A percentile compares a stretch with the other conserved stretches of the same genome.
Conservation (phyloP, 805 yeast genomes). For the Candida ponderosae region DNA sequence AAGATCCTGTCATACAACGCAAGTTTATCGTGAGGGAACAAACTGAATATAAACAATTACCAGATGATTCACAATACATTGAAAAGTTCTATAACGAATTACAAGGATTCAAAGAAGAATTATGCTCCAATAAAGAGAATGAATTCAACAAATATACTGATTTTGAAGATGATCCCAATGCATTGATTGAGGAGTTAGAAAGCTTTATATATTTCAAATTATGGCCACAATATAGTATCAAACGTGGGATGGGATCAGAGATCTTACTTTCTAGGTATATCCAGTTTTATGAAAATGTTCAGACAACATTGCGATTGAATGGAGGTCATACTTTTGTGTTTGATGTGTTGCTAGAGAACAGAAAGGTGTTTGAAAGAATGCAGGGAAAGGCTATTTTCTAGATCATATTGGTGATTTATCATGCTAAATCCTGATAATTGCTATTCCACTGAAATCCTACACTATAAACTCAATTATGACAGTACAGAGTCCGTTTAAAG, state of each 20-base stretch:
- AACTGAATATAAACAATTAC: conserved; percentile 36
- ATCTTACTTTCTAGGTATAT: conserved; percentile 20
- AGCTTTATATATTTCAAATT: conserved; percentile 26
- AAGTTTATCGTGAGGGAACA: conserved; percentile 13
- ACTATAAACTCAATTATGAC: no score
- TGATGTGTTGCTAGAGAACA: conserved; percentile 48
- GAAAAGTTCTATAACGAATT: conserved; percentile 41
- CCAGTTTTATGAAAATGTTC: conserved; percentile 33
- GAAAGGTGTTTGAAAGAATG: conserved; percentile 35
- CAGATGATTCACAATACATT: conserved; percentile 45
- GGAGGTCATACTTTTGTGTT: conserved; percentile 53
- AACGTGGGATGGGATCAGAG: conserved; percentile 11
- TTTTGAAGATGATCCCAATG: conserved; percentile 29
- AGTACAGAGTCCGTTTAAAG: no score
- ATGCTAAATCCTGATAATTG: no score
- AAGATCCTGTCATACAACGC: neutral
- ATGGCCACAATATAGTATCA: conserved; percentile 14
- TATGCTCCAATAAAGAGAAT: conserved; percentile 15
- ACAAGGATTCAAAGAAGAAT: conserved; percentile 21
- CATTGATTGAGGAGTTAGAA: conserved; percentile 31
- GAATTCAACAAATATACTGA: conserved; percentile 26
- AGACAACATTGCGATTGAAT: conserved; percentile 37
- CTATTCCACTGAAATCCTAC: no score
- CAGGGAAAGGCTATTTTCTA: conserved; percentile 17
- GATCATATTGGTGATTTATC: no score